Evolutionary conservation across 2,329 filamentous ascomycete species (phyloP).

Genomic region (Paracoccidioides brasiliensis): DNA sequence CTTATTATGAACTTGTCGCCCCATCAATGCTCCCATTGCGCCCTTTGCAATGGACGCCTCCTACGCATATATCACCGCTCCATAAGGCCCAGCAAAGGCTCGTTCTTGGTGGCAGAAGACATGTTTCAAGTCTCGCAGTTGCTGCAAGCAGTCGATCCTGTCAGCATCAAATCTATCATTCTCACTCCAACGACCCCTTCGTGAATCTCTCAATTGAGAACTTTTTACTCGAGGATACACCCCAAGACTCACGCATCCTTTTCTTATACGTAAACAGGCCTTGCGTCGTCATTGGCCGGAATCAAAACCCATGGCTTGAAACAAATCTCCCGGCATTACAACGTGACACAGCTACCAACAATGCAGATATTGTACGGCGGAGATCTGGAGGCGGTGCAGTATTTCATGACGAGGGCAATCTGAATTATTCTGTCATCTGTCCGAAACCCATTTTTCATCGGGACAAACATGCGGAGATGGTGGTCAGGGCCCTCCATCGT

Average conservation of each 20-base stretch:
- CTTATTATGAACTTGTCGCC: constrained; percentile 1
- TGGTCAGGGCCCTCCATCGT: constrained; percentile 61
- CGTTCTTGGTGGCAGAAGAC: constrained; percentile 14
- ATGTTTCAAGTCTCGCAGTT: constrained; percentile 21
- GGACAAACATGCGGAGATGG: constrained; percentile 82
- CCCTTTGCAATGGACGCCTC: constrained; percentile 6
- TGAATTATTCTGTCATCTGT: constrained; percentile 89
- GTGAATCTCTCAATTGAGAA: constrained; percentile 92
- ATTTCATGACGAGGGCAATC: constrained; percentile 84
- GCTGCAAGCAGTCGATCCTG: constrained; percentile 23
- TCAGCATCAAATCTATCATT: constrained; percentile 54
- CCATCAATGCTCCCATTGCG: constrained; percentile 10
- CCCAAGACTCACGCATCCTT: constrained; percentile 59
- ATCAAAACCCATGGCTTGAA: constrained; percentile 97
- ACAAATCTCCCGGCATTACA: constrained; percentile 55
- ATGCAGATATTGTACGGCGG: constrained; percentile 59
- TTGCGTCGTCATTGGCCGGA: constrained; percentile 81
- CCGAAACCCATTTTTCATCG: constrained; percentile 65
- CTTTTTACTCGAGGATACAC: constrained; percentile 63
- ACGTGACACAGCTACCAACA: constrained; percentile 17
- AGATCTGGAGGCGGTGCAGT: constrained; percentile 85
- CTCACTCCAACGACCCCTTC: constrained; percentile 58
- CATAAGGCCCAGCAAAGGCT: constrained; percentile 2
- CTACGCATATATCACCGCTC: constrained; percentile 3
- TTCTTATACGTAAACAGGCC: constrained; percentile 82